Percentiles rank a stretch among this genome's conserved stretches.
These are phyloP conservation scores for Sorghum bicolor DNA, from an alignment of 176 grass and related monocot species.

Conservation along the genomic window DNA sequence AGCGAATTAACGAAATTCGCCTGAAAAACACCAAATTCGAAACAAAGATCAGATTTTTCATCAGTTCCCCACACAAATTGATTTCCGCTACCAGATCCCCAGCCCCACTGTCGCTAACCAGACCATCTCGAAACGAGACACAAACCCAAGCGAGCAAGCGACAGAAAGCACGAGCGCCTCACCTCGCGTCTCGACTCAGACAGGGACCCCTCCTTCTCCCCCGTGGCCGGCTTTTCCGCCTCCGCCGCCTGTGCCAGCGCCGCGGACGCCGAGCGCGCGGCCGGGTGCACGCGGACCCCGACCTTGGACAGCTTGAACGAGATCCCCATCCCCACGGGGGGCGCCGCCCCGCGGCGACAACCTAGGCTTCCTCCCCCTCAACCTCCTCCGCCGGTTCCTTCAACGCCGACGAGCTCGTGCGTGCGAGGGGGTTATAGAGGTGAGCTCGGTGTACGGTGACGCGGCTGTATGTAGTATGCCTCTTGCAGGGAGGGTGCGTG, in stretches of 20 bases:
- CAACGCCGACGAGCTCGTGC: constrained; percentile 24
- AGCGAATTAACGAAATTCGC: not conserved
- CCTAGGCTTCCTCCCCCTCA: not conserved
- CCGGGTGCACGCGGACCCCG: constrained; percentile 51
- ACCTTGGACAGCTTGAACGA: constrained; percentile 82
- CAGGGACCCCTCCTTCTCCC: constrained; percentile 16
- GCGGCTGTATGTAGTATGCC: not conserved
- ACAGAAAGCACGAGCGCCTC: not conserved
- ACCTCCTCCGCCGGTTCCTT: not conserved
- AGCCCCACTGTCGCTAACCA: not conserved
- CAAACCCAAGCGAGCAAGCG: constrained; percentile 16
- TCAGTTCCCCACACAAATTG: not conserved
- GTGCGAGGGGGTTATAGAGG: not conserved
- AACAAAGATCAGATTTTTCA: not conserved
- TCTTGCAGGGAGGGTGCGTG: not conserved
- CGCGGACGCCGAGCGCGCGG: constrained; percentile 25
- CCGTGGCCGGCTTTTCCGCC: constrained; percentile 12
- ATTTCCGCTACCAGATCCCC: constrained; percentile 25
- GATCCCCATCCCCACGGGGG: constrained; percentile 48
- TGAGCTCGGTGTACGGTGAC: constrained; percentile 7
- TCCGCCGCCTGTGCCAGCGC: not conserved
- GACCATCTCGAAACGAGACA: not conserved
- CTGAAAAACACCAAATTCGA: not conserved
- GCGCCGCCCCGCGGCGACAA: not conserved
- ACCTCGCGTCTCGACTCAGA: constrained; percentile 34